Evolutionary conservation across 2,329 filamentous ascomycete genomes (phyloP).

Genomic region (Pseudocercospora ulei): DNA sequence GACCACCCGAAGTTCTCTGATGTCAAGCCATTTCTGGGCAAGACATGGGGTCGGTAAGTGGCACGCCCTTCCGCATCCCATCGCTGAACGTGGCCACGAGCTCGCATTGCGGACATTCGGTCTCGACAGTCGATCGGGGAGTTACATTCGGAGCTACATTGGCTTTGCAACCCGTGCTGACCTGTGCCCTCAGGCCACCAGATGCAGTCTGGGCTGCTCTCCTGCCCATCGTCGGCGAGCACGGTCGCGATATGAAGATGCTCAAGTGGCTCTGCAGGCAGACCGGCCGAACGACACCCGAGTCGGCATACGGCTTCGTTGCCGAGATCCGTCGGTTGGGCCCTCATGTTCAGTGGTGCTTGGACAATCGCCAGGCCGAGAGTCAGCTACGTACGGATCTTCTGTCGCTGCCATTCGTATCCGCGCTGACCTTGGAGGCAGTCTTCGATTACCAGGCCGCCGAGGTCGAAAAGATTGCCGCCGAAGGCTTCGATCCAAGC

Average conservation of each 20-base stretch:
- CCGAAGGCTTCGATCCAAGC: too few species aligned
- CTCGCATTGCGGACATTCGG: too few species aligned
- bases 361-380: background rate
- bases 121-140: too few species aligned
- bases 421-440: background rate
- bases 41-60: slow-evolving; percentile 1
- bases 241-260: background rate
- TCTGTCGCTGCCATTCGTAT: background rate
- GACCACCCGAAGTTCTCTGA: background rate
- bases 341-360: background rate
- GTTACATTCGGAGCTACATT: too few species aligned
- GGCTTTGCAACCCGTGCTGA: too few species aligned
- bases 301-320: slow-evolving; percentile 3
- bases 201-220: background rate
- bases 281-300: background rate
- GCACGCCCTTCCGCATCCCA: too few species aligned
- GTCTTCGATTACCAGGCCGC: background rate
- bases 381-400: background rate
- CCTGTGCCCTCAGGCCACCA: too few species aligned
- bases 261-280: background rate
- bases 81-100: too few species aligned
- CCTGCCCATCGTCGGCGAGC: background rate
- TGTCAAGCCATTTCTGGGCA: background rate
- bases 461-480: background rate
- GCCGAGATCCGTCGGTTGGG: background rate